phyloP scores from a whole-genome alignment of 345 rosid species.

The Murraya koenigii region DNA sequence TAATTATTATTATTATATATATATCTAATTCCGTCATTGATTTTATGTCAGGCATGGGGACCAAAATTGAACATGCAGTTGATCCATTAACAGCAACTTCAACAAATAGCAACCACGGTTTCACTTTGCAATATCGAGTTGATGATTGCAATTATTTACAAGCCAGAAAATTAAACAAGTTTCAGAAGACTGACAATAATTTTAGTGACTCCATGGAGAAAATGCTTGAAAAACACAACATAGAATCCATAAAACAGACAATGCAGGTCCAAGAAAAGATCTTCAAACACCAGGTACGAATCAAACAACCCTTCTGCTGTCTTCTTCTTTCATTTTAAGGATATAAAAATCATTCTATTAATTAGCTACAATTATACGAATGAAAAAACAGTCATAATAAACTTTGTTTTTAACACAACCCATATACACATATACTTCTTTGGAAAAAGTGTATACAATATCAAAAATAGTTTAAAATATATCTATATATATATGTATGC shows the following conservation, averaged over 20 bases:
- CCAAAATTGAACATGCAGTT: constrained; percentile 42
- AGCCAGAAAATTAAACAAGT: constrained; percentile 23
- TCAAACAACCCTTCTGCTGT: neutral
- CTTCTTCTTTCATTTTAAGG: neutral
- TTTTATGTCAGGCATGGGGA: constrained; percentile 61
- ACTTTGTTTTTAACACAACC: too few relatives aligned
- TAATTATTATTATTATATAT: neutral
- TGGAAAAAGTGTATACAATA: neutral
- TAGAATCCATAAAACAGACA: constrained; percentile 62
- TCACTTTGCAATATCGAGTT: constrained; percentile 33
- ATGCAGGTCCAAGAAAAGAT: constrained; percentile 78
- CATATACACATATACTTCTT: too few relatives aligned
- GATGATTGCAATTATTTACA: constrained; percentile 38
- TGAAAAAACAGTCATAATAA: too few relatives aligned
- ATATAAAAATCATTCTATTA: neutral
- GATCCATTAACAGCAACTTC: constrained; percentile 35
- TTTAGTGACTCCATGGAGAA: constrained; percentile 37
- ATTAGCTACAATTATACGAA: too few relatives aligned
- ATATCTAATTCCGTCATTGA: neutral
- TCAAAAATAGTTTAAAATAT: neutral
- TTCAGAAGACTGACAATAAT: constrained; percentile 12
- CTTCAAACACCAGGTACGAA: constrained; percentile 71
- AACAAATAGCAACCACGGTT: constrained; percentile 22
- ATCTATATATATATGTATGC: too few relatives aligned
- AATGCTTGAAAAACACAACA: constrained; percentile 40